Conservation (phyloP, 148 eudicot species). For the Tetragonia tetragonoides region DNA sequence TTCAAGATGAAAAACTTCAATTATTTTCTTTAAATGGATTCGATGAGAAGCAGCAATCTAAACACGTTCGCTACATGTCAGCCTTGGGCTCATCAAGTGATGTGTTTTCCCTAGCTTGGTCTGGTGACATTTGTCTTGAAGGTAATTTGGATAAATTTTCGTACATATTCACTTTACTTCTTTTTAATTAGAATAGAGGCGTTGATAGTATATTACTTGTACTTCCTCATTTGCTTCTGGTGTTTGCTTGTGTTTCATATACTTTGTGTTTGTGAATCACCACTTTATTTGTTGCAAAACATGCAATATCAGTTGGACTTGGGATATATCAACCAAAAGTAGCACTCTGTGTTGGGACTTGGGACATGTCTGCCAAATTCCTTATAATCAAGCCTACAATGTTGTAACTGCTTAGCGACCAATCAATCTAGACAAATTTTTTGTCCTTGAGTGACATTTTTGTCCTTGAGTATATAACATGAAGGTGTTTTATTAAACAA, state of each 20-base stretch:
- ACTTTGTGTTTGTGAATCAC: background rate
- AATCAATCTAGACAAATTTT: background rate
- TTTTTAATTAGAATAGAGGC: background rate
- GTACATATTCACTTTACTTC: background rate
- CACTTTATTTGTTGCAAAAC: background rate
- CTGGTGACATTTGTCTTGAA: slow-evolving; percentile 89
- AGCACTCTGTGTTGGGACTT: background rate
- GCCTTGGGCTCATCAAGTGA: slow-evolving; percentile 62
- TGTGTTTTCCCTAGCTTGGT: slow-evolving; percentile 57
- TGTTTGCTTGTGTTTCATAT: background rate
- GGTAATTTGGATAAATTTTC: slow-evolving; percentile 37
- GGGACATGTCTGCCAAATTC: background rate
- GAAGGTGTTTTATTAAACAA: background rate
- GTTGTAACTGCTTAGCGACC: background rate
- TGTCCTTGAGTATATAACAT: background rate
- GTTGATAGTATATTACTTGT: background rate
- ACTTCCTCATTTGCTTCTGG: background rate
- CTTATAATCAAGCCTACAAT: background rate
- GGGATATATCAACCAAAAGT: background rate
- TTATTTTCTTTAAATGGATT: slow-evolving; percentile 50
- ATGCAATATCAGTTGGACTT: background rate
- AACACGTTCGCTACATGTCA: slow-evolving; percentile 60
- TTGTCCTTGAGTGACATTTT: background rate
- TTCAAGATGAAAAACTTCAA: slow-evolving; percentile 50
- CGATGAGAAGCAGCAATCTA: slow-evolving; percentile 41